A percentile compares a stretch with the other conserved stretches of the same genome.
phyloP scores from a whole-genome alignment of 108 stramenopile species.

The Cyclotella atomus region DNA sequence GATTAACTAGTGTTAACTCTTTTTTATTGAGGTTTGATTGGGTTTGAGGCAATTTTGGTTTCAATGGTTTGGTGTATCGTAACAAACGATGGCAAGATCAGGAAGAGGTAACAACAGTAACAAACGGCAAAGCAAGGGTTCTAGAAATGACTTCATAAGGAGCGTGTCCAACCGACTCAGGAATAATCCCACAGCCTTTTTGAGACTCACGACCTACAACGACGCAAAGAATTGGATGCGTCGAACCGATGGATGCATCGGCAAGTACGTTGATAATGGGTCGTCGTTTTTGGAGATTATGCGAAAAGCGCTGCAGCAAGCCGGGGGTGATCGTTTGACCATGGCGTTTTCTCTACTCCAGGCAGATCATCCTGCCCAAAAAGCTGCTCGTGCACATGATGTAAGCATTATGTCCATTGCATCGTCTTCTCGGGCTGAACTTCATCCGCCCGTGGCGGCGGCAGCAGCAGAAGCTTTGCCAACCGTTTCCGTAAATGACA shows the following conservation, averaged over 20 bases:
- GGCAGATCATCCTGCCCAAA: neutral
- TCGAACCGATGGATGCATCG: neutral
- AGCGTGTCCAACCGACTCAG: neutral
- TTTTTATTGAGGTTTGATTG: no score
- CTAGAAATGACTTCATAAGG: neutral
- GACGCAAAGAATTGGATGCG: neutral
- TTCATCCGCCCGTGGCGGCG: neutral
- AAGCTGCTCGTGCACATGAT: neutral
- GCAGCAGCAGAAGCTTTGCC: neutral
- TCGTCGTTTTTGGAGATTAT: neutral
- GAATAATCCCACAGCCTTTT: neutral
- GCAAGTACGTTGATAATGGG: neutral
- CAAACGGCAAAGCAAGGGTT: neutral
- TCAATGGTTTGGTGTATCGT: no score
- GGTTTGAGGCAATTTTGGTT: no score
- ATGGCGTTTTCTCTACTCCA: neutral
- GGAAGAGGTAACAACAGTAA: neutral
- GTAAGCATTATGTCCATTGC: neutral
- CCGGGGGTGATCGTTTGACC: neutral
- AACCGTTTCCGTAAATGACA: neutral
- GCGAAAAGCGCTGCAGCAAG: neutral
- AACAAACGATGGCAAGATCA: neutral
- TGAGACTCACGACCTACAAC: neutral
- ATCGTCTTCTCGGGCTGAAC: neutral
- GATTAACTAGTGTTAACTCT: no score